phyloP scores from a whole-genome alignment of 441 rosid species.

The Raphanus hybrid region DNA sequence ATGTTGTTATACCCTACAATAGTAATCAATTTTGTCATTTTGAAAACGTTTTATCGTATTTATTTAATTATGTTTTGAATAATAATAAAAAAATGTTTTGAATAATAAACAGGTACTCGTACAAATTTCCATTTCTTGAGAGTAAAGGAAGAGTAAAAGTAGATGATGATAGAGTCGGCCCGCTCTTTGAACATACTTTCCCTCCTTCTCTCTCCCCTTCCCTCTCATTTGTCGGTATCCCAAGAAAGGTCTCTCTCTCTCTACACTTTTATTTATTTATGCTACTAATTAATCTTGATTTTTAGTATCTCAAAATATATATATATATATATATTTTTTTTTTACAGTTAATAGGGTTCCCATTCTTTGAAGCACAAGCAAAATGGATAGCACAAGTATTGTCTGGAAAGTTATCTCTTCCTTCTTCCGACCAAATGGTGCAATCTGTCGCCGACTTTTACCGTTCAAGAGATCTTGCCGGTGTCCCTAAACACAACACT shows the following conservation, averaged over 20 bases:
- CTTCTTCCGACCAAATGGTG: slow-evolving; percentile 81
- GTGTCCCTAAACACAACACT: slow-evolving; percentile 71
- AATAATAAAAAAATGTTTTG: not conserved
- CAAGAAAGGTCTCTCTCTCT: slow-evolving; percentile 65
- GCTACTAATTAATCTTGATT: not conserved
- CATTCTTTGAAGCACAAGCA: slow-evolving; percentile 97
- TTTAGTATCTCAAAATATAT: not conserved
- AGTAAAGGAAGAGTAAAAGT: slow-evolving; percentile 82
- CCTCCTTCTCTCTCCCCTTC: slow-evolving; percentile 91
- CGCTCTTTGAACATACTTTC: slow-evolving; percentile 90
- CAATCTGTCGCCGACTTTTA: slow-evolving; percentile 66
- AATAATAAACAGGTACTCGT: not conserved
- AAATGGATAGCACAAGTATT: slow-evolving; percentile 87
- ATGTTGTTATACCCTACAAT: not conserved
- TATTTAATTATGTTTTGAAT: not conserved
- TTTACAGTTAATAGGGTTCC: slow-evolving; percentile 81
- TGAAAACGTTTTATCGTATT: not conserved
- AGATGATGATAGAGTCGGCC: slow-evolving; percentile 94
- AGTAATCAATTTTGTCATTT: not conserved
- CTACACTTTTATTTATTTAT: not conserved
- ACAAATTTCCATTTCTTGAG: slow-evolving; percentile 67
- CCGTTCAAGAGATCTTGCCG: slow-evolving; percentile 65
- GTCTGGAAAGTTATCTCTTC: slow-evolving; percentile 71
- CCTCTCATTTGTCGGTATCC: slow-evolving; percentile 86
- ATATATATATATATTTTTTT: no score